These are phyloP conservation scores for Lyophyllum semitale DNA, from an alignment of 768 basidiomycete genomes.

Conservation along the genomic window DNA sequence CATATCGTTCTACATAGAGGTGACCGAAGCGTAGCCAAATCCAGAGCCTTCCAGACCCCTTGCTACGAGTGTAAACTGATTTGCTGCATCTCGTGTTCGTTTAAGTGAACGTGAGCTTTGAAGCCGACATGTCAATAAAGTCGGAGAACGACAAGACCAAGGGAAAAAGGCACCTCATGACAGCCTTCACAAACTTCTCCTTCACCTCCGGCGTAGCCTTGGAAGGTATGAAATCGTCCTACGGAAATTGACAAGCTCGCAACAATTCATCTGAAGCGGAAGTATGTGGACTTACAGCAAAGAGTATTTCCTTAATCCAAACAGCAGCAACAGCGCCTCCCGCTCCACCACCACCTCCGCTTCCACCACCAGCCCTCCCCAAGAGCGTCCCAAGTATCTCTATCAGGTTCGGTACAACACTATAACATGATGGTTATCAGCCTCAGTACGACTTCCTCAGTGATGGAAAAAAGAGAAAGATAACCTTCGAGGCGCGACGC, in stretches of 20 bases:
- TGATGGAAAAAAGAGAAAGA: background rate
- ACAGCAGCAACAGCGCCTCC: conserved; percentile 37
- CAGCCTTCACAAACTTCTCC: conserved; percentile 72
- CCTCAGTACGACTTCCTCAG: background rate
- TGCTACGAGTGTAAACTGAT: conserved; percentile 85
- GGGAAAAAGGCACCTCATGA: conserved; percentile 54
- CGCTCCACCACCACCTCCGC: conserved; percentile 22
- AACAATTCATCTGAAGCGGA: too few species aligned
- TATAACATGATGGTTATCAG: conserved; percentile 24
- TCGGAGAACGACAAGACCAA: background rate
- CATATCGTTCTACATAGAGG: conserved; percentile 48
- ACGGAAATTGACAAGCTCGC: background rate
- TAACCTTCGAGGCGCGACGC: conserved; percentile 67
- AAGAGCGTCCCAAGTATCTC: conserved; percentile 76
- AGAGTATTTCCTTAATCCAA: conserved; percentile 78
- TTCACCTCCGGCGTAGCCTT: conserved; percentile 78
- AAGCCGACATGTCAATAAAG: background rate
- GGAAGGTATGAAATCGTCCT: conserved; percentile 76
- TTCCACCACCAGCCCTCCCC: conserved; percentile 41
- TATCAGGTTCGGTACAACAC: conserved; percentile 80
- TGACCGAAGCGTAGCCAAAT: conserved; percentile 80
- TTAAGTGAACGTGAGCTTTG: conserved; percentile 70
- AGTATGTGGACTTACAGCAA: conserved; percentile 45
- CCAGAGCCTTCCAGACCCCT: conserved; percentile 82
- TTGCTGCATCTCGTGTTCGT: conserved; percentile 78